Percentiles rank a stretch among this genome's conserved stretches.
Evolutionary conservation across 2,329 filamentous ascomycete species (phyloP).

Genomic region (Trichophyton equinum): DNA sequence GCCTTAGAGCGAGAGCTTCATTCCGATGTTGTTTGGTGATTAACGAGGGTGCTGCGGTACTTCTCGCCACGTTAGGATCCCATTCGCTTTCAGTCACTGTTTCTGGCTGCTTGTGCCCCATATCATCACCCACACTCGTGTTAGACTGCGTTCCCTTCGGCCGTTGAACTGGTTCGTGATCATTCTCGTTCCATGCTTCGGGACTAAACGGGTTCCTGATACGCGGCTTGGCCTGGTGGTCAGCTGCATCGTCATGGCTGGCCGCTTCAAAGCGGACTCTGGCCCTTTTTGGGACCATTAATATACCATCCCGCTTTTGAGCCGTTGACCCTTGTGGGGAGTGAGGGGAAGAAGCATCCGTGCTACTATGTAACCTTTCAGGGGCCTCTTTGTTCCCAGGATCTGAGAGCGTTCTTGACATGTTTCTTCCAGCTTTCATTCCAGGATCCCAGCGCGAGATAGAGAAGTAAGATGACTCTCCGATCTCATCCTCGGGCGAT

Average conservation of each 20-base stretch:
- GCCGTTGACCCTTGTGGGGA: neutral
- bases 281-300: neutral
- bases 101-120: neutral
- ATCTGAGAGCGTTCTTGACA: conserved; percentile 1
- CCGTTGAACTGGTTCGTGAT: neutral
- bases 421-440: neutral
- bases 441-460: neutral
- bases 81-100: neutral
- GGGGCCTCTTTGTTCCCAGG: neutral
- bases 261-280: neutral
- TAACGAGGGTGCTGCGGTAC: neutral
- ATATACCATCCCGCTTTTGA: neutral
- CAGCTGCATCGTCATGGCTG: neutral
- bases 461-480: neutral
- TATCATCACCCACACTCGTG: neutral
- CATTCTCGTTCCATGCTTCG: conserved; percentile 6
- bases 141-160: neutral
- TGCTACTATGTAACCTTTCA: neutral
- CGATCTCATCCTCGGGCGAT: neutral
- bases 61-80: neutral
- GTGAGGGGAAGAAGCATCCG: neutral
- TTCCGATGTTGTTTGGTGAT: neutral
- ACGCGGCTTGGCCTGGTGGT: neutral
- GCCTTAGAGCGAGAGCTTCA: neutral
- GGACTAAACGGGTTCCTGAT: conserved; percentile 10